Evolutionary conservation across 352 stramenopile species (phyloP).

Genomic region (Pythium insidiosum): DNA sequence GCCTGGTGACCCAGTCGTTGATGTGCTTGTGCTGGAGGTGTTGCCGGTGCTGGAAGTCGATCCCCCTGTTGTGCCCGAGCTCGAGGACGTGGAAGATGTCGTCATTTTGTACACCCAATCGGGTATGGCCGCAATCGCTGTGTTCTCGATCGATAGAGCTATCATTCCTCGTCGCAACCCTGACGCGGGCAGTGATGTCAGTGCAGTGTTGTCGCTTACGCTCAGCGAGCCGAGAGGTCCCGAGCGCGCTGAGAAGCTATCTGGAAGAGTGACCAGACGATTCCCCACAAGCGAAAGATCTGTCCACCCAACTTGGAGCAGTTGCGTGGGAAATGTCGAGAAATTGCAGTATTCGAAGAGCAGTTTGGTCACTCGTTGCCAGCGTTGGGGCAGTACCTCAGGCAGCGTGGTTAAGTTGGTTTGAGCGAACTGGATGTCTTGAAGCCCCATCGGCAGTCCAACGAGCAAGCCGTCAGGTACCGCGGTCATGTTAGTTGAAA

Average conservation of each 20-base stretch:
- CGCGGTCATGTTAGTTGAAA: constrained; percentile 7
- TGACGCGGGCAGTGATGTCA: constrained; percentile 4
- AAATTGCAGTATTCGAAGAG: constrained; percentile 15
- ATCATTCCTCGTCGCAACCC: constrained; percentile 3
- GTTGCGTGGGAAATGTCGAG: constrained; percentile 6
- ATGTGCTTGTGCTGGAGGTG: background rate
- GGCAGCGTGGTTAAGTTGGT: constrained; percentile 13
- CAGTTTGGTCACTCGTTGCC: constrained; percentile 12
- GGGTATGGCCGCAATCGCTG: constrained; percentile 10
- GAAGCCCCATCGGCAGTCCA: constrained; percentile 13
- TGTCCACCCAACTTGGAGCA: constrained; percentile 2
- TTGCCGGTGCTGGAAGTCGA: background rate
- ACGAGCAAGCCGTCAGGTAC: constrained; percentile 10
- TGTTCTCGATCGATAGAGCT: constrained; percentile 24
- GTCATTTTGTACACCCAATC: too few relatives aligned
- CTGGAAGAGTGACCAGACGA: background rate
- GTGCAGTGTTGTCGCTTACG: constrained; percentile 6
- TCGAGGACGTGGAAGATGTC: too few relatives aligned
- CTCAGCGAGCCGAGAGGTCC: constrained; percentile 4
- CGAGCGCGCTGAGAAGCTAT: constrained; percentile 1
- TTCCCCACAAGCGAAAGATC: constrained; percentile 12
- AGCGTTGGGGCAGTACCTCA: background rate
- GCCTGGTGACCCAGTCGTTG: background rate
- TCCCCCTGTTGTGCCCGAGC: too few relatives aligned
- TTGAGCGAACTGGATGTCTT: constrained; percentile 13